Percentiles rank a stretch among this genome's conserved stretches.
phyloP scores from a whole-genome alignment of 805 yeast species.

The Candida peoriensis region DNA sequence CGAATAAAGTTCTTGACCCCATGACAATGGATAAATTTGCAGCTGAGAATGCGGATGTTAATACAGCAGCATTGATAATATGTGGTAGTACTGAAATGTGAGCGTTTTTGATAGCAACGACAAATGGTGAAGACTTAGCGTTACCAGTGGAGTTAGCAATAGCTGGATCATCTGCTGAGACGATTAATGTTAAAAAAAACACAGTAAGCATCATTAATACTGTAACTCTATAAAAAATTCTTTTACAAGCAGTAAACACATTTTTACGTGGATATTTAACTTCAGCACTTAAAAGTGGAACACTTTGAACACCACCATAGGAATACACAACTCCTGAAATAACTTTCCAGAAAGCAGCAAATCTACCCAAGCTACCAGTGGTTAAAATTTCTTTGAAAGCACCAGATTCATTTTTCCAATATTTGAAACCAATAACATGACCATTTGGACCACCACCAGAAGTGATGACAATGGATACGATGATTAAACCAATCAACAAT shows the following conservation, averaged over 20 bases:
- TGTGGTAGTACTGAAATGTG: constrained; percentile 30
- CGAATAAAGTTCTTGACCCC: constrained; percentile 30
- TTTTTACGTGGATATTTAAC: constrained; percentile 30
- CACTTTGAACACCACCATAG: constrained; percentile 38
- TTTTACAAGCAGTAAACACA: constrained; percentile 26
- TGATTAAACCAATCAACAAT: constrained; percentile 54
- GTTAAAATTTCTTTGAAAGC: constrained; percentile 12
- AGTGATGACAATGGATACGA: constrained; percentile 48
- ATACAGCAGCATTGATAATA: constrained; percentile 33
- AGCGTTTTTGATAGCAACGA: constrained; percentile 44
- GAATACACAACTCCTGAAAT: constrained; percentile 36
- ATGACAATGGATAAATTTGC: constrained; percentile 27
- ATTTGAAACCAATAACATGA: constrained; percentile 31
- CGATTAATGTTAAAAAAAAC: constrained; percentile 29
- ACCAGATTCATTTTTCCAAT: constrained; percentile 21
- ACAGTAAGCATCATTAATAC: constrained; percentile 26
- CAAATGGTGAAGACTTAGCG: constrained; percentile 33
- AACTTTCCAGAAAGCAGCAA: constrained; percentile 28
- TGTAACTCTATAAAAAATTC: constrained; percentile 27
- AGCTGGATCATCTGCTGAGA: constrained; percentile 25
- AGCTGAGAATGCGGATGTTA: constrained; percentile 36
- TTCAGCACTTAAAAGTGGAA: constrained; percentile 40
- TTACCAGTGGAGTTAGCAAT: constrained; percentile 28
- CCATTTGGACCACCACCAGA: constrained; percentile 56
- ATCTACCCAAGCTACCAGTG: constrained; percentile 21